Evolutionary conservation across 2,329 filamentous ascomycete genomes (phyloP).

Genomic region (Cryphonectria japonica): DNA sequence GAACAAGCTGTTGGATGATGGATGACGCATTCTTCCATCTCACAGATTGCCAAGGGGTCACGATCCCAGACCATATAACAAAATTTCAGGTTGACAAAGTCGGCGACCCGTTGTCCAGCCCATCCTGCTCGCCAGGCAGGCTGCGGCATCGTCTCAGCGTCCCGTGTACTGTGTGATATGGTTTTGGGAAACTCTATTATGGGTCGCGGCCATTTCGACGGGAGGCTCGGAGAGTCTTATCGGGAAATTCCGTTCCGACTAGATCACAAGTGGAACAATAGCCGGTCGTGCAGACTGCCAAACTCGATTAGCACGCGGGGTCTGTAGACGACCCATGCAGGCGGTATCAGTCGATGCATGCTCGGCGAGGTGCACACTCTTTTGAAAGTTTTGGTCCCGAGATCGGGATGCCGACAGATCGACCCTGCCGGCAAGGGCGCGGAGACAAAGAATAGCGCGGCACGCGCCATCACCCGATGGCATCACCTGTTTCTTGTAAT

Average conservation of each 20-base stretch:
- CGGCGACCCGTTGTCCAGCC: background rate
- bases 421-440: conserved; percentile 10
- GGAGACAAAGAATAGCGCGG: background rate
- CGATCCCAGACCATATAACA: background rate
- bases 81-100: background rate
- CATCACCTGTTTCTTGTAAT: background rate
- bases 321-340: background rate
- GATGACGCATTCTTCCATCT: background rate
- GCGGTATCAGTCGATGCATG: background rate
- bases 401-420: conserved; percentile 22
- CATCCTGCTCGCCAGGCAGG: background rate
- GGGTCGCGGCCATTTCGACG: background rate
- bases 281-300: conserved; percentile 14
- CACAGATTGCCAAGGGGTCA: background rate
- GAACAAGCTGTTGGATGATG: background rate
- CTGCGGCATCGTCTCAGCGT: background rate
- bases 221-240: background rate
- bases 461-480: background rate
- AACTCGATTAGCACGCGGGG: conserved; percentile 6
- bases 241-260: background rate
- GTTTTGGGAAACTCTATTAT: background rate
- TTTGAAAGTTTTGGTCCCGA: conserved; percentile 9
- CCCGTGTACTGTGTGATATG: background rate
- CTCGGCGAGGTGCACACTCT: background rate
- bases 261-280: background rate